Percentiles rank a stretch among this genome's conserved stretches.
phyloP scores from a whole-genome alignment of 2,329 filamentous ascomycete genomes.

The Cladobotryum protrusum region DNA sequence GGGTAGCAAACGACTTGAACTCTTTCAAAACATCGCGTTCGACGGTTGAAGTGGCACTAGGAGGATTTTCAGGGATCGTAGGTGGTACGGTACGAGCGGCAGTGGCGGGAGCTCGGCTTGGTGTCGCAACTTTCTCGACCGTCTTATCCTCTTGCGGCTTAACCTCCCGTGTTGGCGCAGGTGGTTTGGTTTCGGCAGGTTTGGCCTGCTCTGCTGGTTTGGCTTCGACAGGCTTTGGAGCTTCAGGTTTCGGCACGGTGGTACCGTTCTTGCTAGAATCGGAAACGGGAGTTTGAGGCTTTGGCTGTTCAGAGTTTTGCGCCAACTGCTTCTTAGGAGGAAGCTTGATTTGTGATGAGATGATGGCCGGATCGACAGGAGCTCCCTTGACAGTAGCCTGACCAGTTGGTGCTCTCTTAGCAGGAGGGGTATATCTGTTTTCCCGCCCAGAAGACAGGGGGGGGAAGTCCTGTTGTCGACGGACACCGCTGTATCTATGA shows the following conservation, averaged over 20 bases:
- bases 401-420: conserved; percentile 69
- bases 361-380: conserved; percentile 82
- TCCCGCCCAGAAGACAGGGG: conserved; percentile 49
- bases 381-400: conserved; percentile 69
- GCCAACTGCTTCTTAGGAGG: conserved; percentile 31
- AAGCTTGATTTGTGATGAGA: conserved; percentile 69
- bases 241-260: conserved; percentile 20
- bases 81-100: conserved; percentile 1
- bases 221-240: conserved; percentile 17
- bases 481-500: conserved; percentile 81
- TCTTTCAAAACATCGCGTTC: conserved; percentile 55
- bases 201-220: conserved; percentile 29
- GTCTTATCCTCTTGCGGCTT: conserved; percentile 27
- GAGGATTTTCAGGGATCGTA: conserved; percentile 18
- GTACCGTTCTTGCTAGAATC: conserved; percentile 26
- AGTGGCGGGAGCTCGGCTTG: conserved; percentile 5
- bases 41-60: conserved; percentile 54
- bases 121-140: conserved; percentile 21
- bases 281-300: conserved; percentile 11
- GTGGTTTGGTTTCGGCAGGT: conserved; percentile 24
- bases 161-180: conserved; percentile 23
- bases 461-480: conserved; percentile 64
- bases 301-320: conserved; percentile 12
- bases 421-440: conserved; percentile 85
- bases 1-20: conserved; percentile 58